A percentile compares a stretch with the other conserved stretches of the same genome.
Evolutionary conservation across 306 rosid species (phyloP).

Genomic region (Gillenia trifoliata): DNA sequence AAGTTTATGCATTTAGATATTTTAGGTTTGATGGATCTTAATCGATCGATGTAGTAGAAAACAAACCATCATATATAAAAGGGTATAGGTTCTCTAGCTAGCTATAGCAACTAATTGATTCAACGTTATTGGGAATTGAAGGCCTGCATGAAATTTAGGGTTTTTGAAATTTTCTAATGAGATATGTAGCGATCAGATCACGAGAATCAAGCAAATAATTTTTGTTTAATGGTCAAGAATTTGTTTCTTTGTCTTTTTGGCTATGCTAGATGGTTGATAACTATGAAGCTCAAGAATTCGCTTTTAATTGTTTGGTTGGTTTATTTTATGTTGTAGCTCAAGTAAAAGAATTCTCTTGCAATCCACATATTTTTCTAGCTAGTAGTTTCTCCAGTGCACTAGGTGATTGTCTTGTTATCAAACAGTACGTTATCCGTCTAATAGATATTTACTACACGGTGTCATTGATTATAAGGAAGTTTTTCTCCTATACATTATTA

Average conservation of each 20-base stretch:
- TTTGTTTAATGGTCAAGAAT: neutral
- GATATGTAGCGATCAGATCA: slow-evolving; percentile 10
- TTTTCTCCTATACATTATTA: no score
- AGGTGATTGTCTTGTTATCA: no score
- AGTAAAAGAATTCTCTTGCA: no score
- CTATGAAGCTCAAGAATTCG: neutral
- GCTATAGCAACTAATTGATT: slow-evolving; percentile 12
- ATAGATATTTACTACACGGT: no score
- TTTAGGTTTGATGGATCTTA: no score
- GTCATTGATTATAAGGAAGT: no score
- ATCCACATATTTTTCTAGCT: no score
- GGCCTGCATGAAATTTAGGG: slow-evolving; percentile 30
- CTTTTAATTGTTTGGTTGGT: neutral
- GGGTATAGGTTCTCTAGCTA: neutral
- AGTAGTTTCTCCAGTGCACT: no score
- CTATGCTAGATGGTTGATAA: neutral
- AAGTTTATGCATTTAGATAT: neutral
- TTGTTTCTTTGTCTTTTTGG: neutral
- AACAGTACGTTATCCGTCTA: no score
- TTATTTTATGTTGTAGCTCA: no score
- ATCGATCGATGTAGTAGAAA: slow-evolving; percentile 10
- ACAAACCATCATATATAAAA: slow-evolving; percentile 21
- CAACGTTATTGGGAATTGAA: slow-evolving; percentile 29
- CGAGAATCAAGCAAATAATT: slow-evolving; percentile 9
- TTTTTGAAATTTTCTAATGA: neutral